Evolutionary conservation across 179 eudicot genomes (phyloP).

Genomic region (Beta corolliflora): DNA sequence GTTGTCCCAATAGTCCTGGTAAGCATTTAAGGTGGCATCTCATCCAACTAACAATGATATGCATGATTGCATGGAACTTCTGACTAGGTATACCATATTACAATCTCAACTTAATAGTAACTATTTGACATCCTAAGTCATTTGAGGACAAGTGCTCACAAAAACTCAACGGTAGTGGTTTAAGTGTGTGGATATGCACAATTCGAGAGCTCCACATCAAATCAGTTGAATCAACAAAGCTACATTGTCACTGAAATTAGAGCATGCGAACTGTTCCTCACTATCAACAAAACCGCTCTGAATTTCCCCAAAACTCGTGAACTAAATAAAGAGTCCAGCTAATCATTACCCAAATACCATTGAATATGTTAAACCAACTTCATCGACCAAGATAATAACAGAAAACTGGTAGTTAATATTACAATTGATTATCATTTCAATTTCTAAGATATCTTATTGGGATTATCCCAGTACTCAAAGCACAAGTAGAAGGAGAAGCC

Average conservation of each 20-base stretch:
- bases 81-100: not conserved
- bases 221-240: not conserved
- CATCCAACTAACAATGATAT: not conserved
- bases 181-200: not conserved
- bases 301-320: not conserved
- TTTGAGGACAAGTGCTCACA: not conserved
- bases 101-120: not conserved
- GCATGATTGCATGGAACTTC: not conserved
- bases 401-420: not conserved
- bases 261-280: not conserved
- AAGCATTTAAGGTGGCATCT: not conserved
- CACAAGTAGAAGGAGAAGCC: no score
- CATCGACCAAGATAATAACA: not conserved
- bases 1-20: not conserved
- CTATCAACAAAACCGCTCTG: not conserved
- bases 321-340: not conserved
- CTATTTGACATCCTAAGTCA: not conserved
- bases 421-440: no score
- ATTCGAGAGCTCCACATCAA: not conserved
- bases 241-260: not conserved
- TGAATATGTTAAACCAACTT: not conserved
- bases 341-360: not conserved
- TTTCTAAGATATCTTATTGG: no score
- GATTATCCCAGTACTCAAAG: no score
- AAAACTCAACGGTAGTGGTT: not conserved